Conservation (phyloP, 1,284 basidiomycete species). For the Coniferiporia weirii region DNA sequence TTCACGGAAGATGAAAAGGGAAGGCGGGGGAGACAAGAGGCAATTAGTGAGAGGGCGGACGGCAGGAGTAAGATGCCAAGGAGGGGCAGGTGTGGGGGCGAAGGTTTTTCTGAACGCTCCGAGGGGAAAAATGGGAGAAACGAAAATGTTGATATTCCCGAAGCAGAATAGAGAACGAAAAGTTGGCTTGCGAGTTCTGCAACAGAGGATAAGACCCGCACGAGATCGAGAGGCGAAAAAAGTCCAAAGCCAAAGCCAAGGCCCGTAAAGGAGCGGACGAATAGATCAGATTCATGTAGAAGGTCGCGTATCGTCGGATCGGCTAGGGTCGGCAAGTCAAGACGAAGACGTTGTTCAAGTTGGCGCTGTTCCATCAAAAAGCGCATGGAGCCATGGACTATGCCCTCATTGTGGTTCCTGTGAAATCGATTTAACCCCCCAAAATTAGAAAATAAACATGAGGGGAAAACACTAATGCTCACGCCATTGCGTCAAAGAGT, state of each 20-base stretch:
- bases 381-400: conserved; percentile 63
- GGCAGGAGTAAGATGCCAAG: conserved; percentile 19
- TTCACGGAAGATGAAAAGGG: conserved; percentile 43
- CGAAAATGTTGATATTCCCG: conserved; percentile 49
- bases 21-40: conserved; percentile 49
- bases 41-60: conserved; percentile 49
- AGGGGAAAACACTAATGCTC: conserved; percentile 31
- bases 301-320: conserved; percentile 68
- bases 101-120: neutral
- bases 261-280: conserved; percentile 69
- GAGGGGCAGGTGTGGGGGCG: conserved; percentile 12
- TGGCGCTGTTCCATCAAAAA: conserved; percentile 72
- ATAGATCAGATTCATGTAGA: conserved; percentile 77
- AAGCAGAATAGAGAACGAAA: conserved; percentile 62
- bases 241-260: conserved; percentile 57
- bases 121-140: conserved; percentile 36
- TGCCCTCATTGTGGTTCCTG: conserved; percentile 63
- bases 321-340: conserved; percentile 72
- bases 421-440: neutral
- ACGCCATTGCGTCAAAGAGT: conserved; percentile 68
- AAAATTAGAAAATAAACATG: conserved; percentile 5
- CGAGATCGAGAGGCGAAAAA: conserved; percentile 70
- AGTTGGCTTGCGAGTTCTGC: conserved; percentile 69
- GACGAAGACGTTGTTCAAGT: conserved; percentile 65
- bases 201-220: conserved; percentile 62